These are phyloP conservation scores for Trichoderma harzianum DNA, from an alignment of 2,329 filamentous ascomycete species.

Conservation along the genomic window DNA sequence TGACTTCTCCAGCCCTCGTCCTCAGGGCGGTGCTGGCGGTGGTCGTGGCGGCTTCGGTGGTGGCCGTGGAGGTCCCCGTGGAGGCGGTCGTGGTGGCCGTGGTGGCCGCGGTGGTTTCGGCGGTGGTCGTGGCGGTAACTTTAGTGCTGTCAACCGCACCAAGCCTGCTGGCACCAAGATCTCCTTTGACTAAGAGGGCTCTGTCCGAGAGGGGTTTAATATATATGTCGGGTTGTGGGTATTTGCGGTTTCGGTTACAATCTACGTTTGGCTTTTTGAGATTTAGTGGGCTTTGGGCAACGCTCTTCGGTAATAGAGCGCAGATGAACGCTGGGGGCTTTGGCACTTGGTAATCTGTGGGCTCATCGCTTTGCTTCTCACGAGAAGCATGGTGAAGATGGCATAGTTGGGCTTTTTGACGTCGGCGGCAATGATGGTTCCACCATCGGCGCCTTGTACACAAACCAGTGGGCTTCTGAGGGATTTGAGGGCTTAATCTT, in stretches of 20 bases:
- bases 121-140: slow-evolving; percentile 49
- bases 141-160: slow-evolving; percentile 49
- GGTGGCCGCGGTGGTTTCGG: slow-evolving; percentile 45
- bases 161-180: slow-evolving; percentile 67
- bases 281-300: slow-evolving; percentile 54
- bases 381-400: slow-evolving; percentile 19
- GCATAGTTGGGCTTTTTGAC: slow-evolving; percentile 34
- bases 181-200: slow-evolving; percentile 54
- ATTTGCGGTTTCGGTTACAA: slow-evolving; percentile 55
- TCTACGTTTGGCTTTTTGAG: slow-evolving; percentile 36
- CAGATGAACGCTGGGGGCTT: slow-evolving; percentile 58
- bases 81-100: slow-evolving; percentile 52
- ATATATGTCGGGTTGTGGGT: slow-evolving; percentile 37
- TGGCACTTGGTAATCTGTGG: slow-evolving; percentile 35
- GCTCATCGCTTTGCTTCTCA: slow-evolving; percentile 34
- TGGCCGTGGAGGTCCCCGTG: slow-evolving; percentile 48
- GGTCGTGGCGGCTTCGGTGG: slow-evolving; percentile 43
- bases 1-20: slow-evolving; percentile 72
- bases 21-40: slow-evolving; percentile 49
- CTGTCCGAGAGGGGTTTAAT: slow-evolving; percentile 38
- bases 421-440: slow-evolving; percentile 28
- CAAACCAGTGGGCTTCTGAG: slow-evolving; percentile 38
- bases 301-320: slow-evolving; percentile 42
- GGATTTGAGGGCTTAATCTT: slow-evolving; percentile 38
- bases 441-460: slow-evolving; percentile 25